phyloP scores from a whole-genome alignment of 2,329 filamentous ascomycete genomes.

The Phyllosticta ampelicida region DNA sequence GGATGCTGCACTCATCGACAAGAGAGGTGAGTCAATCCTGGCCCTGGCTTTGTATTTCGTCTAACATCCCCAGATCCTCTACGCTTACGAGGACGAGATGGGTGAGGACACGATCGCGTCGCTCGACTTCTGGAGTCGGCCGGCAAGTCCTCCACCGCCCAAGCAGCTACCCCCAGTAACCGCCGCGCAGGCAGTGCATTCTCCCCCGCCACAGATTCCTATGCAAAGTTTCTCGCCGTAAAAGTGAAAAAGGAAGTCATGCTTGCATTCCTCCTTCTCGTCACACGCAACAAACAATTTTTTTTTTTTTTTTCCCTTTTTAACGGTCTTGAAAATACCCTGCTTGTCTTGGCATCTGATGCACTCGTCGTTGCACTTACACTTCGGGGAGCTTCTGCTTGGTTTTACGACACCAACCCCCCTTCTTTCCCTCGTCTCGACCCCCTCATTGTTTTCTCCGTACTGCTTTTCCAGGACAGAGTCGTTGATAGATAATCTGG shows the following conservation, averaged over 20 bases:
- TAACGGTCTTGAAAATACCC: not conserved
- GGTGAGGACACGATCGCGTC: conserved; percentile 91
- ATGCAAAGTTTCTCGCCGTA: conserved; percentile 10
- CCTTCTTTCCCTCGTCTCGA: conserved; percentile 4
- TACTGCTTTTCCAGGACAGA: conserved; percentile 1
- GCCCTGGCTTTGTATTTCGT: not conserved
- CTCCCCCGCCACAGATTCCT: conserved; percentile 7
- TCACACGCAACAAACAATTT: not conserved
- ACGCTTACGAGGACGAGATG: conserved; percentile 91
- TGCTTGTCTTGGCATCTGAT: not conserved
- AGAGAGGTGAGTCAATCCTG: conserved; percentile 61
- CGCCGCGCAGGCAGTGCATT: not conserved
- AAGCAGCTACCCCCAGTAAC: not conserved
- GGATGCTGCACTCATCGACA: conserved; percentile 94
- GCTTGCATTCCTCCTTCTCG: not conserved
- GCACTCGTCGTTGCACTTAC: not conserved
- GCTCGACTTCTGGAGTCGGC: conserved; percentile 78
- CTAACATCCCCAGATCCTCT: conserved; percentile 60
- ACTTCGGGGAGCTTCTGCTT: not conserved
- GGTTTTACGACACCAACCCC: not conserved
- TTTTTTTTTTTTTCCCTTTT: not conserved
- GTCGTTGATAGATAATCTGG: conserved; percentile 3
- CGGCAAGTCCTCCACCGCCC: conserved; percentile 12
- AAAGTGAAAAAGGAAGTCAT: not conserved
- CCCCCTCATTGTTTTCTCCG: conserved; percentile 6